Evolutionary conservation across 1,284 basidiomycete genomes (phyloP).

Genomic region (Ustilago cynodontis): DNA sequence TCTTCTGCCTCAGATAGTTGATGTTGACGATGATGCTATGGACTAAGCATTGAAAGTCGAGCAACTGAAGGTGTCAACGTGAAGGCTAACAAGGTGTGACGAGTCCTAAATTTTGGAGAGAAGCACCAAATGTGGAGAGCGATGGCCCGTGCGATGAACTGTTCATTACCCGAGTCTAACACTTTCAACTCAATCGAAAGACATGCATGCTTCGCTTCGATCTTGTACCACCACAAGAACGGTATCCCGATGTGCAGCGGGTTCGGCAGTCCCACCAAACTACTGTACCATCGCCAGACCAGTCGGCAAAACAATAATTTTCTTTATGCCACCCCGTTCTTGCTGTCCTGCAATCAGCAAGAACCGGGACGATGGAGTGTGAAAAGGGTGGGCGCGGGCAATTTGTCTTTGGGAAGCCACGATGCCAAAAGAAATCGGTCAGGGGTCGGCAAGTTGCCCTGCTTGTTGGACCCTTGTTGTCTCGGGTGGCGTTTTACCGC

Average conservation of each 20-base stretch:
- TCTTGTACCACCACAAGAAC: background rate
- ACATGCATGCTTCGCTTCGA: background rate
- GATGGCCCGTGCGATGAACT: background rate
- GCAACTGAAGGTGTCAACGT: no score
- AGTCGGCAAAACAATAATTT: background rate
- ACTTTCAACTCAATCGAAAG: background rate
- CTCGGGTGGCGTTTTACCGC: constrained; percentile 20
- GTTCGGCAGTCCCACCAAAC: background rate
- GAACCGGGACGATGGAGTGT: background rate
- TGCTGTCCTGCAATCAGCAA: background rate
- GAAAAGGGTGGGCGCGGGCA: background rate
- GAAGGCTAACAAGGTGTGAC: constrained; percentile 1
- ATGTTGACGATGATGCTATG: background rate
- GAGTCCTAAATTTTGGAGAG: background rate
- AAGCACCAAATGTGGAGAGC: background rate
- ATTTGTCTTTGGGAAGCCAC: background rate
- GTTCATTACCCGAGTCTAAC: background rate
- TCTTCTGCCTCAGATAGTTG: background rate
- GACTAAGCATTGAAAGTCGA: no score
- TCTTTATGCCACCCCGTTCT: background rate
- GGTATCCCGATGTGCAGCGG: background rate
- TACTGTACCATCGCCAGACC: no score
- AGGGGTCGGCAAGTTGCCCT: constrained; percentile 11
- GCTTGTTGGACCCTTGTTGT: constrained; percentile 17
- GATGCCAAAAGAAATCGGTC: background rate